Percentiles rank a stretch among this genome's conserved stretches.
These are phyloP conservation scores for Leccinum angustisporum DNA, from an alignment of 1,284 basidiomycete species.

Conservation along the genomic window DNA sequence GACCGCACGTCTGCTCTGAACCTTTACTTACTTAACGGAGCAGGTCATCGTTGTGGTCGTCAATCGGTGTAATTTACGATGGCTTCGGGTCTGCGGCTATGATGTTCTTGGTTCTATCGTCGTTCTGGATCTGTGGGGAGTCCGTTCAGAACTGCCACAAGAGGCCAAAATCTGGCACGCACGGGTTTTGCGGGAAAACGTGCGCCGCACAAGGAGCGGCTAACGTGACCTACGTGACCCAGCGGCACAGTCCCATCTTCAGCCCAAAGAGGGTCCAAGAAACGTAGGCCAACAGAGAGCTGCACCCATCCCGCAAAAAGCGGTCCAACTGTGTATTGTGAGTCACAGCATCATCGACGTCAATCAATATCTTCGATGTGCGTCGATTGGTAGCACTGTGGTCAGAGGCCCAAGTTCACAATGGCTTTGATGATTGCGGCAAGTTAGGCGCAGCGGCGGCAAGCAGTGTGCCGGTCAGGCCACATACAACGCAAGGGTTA, in stretches of 20 bases:
- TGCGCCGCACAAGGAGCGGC: slow-evolving; percentile 49
- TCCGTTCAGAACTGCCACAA: slow-evolving; percentile 51
- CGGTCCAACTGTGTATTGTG: slow-evolving; percentile 26
- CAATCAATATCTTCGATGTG: slow-evolving; percentile 30
- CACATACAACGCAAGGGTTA: slow-evolving; percentile 11
- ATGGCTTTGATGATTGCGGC: slow-evolving; percentile 34
- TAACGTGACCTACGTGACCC: slow-evolving; percentile 4
- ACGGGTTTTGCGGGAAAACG: slow-evolving; percentile 58
- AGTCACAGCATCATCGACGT: slow-evolving; percentile 22
- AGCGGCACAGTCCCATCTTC: slow-evolving; percentile 14
- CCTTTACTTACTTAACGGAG: slow-evolving; percentile 8
- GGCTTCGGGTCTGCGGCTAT: slow-evolving; percentile 26
- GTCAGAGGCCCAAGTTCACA: slow-evolving; percentile 36
- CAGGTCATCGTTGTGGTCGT: slow-evolving; percentile 6
- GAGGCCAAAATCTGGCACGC: slow-evolving; percentile 51
- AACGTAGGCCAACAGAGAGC: slow-evolving; percentile 18
- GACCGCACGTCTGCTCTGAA: slow-evolving; percentile 10
- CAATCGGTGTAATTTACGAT: slow-evolving; percentile 19
- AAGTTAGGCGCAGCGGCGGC: slow-evolving; percentile 34
- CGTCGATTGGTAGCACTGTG: slow-evolving; percentile 32
- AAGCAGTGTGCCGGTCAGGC: slow-evolving; percentile 16
- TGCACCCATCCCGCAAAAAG: slow-evolving; percentile 19
- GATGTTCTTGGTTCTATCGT: background rate
- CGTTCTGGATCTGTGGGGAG: slow-evolving; percentile 6
- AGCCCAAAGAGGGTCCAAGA: slow-evolving; percentile 14